phyloP scores from a whole-genome alignment of 768 basidiomycete genomes.

The Russula sp. region DNA sequence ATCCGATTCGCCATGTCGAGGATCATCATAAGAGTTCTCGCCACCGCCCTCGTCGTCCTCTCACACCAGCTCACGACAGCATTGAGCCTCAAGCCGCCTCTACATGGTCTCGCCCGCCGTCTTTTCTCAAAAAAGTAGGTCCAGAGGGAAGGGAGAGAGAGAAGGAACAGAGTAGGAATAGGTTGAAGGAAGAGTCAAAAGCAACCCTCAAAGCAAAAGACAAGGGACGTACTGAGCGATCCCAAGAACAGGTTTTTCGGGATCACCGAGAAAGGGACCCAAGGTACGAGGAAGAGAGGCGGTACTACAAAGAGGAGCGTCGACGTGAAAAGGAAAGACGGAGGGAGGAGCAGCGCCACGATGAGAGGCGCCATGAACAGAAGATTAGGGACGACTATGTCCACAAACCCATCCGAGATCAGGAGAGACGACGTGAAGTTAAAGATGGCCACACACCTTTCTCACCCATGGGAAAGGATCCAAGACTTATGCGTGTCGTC shows the following conservation, averaged over 20 bases:
- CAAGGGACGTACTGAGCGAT: slow-evolving; percentile 21
- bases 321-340: slow-evolving; percentile 20
- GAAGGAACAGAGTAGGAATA: slow-evolving; percentile 6
- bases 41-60: slow-evolving; percentile 9
- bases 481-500: slow-evolving; percentile 15
- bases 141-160: slow-evolving; percentile 13
- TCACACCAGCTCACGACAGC: neutral
- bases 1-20: slow-evolving; percentile 9
- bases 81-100: slow-evolving; percentile 6
- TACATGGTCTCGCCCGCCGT: slow-evolving; percentile 16
- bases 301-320: slow-evolving; percentile 21
- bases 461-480: slow-evolving; percentile 2
- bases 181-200: slow-evolving; percentile 6
- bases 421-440: slow-evolving; percentile 14
- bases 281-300: slow-evolving; percentile 15
- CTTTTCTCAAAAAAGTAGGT: slow-evolving; percentile 24
- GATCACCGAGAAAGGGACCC: slow-evolving; percentile 18
- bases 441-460: slow-evolving; percentile 22
- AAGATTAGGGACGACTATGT: slow-evolving; percentile 18
- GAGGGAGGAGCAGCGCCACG: slow-evolving; percentile 20
- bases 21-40: slow-evolving; percentile 17
- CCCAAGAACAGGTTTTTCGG: slow-evolving; percentile 14
- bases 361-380: slow-evolving; percentile 20
- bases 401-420: slow-evolving; percentile 7
- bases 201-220: slow-evolving; percentile 15